Evolutionary conservation across 305 asterid species (phyloP), one percentile per base, ranked within the genome.

Genomic region (Solanum hybrid): DNA sequence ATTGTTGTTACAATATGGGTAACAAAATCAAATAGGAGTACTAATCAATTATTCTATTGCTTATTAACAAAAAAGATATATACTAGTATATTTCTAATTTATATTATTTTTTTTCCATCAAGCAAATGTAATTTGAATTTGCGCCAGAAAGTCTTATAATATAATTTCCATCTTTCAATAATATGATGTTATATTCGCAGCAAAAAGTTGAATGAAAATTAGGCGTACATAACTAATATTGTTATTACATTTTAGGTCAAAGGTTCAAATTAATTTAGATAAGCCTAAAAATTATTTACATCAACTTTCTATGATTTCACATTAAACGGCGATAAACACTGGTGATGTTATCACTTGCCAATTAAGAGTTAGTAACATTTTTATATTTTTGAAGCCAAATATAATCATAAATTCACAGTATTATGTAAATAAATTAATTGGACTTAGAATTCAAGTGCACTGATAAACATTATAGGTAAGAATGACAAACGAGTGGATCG

Each of bases 251-350:
- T 42, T 40, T 61, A 76, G 7, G 40, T 16, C 81, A 76, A 31
- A 22, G 78, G 35, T 28, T 73, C 82, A 29, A 75, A 76, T 76
- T 76, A 76, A 75, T 31, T 77, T 31, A 73, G 31, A 51, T 31
- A 86, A 74, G 37, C 91, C 75, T 83, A 76, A 33, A 80, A 76
- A 85, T 75, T 61, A 40, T 73, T 26, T 26, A 86, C 97, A 93
- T 90, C 87, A 91, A 91, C 95, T 93, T 95, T 93, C 57, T 92
- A 87, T 94, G 97, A 92, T 88, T 86, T 87, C 81, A 85, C 69
- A 8, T 91, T 84, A 8, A 57, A 57, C 84, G 77, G 74, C 90
- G 87, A 36, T 6, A 82, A 86, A 71, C 22, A 61, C 71, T 61
- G 26, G 71, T 61, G 71, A 61, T 46, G 87, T 29, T 57, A 74